These are phyloP conservation scores for Debaryomycetaceae sp. DNA, from an alignment of 1,139 yeast genomes.

Conservation along the genomic window DNA sequence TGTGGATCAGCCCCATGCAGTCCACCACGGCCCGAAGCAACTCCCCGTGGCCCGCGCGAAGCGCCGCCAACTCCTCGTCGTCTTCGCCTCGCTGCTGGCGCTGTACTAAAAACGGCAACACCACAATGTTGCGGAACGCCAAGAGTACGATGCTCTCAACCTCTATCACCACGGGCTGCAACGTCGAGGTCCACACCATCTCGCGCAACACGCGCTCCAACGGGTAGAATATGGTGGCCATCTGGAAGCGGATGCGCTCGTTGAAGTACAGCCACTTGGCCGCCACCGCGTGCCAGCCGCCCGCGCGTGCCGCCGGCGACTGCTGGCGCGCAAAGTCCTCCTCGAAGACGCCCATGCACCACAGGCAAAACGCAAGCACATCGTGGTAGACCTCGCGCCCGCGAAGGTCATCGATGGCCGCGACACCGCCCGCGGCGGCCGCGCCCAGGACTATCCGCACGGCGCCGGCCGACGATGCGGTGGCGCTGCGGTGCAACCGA, in stretches of 20 bases:
- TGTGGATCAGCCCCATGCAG: slow-evolving; percentile 22
- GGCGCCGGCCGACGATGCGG: too few relatives aligned
- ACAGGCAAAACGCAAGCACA: slow-evolving; percentile 22
- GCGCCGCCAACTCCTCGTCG: slow-evolving; percentile 8
- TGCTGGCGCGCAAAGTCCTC: slow-evolving; percentile 16
- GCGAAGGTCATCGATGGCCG: slow-evolving; percentile 21
- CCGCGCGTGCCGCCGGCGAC: neutral
- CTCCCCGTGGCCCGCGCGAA: slow-evolving; percentile 8
- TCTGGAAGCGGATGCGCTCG: slow-evolving; percentile 23
- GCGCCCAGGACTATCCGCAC: too few relatives aligned
- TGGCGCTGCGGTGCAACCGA: neutral
- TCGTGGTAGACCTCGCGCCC: slow-evolving; percentile 30
- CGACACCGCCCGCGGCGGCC: slow-evolving; percentile 4
- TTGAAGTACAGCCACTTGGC: slow-evolving; percentile 33
- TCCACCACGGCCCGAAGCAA: slow-evolving; percentile 14
- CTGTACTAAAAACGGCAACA: slow-evolving; percentile 21
- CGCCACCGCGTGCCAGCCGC: slow-evolving; percentile 18
- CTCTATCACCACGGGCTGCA: slow-evolving; percentile 14
- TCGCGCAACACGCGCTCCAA: slow-evolving; percentile 22
- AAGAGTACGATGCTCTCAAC: slow-evolving; percentile 26
- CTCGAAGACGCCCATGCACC: slow-evolving; percentile 20
- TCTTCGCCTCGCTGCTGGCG: slow-evolving; percentile 8
- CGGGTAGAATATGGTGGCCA: slow-evolving; percentile 28
- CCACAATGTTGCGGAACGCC: slow-evolving; percentile 29
- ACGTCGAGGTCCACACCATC: neutral